These are phyloP conservation scores for Euclidium syriacum DNA, from an alignment of 345 rosid genomes.

Conservation along the genomic window DNA sequence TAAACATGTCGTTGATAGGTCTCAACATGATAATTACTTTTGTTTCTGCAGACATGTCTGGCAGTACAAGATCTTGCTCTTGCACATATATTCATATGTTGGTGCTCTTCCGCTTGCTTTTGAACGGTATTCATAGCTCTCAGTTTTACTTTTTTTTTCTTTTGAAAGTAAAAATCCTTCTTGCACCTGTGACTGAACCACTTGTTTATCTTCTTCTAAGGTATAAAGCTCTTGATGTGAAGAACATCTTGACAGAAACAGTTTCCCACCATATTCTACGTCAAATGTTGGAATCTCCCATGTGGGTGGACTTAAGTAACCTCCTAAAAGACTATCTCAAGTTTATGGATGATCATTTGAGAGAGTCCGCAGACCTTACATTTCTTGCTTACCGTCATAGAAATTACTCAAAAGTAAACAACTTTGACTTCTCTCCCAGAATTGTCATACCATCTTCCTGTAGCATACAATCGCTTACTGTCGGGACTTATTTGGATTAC, in stretches of 20 bases:
- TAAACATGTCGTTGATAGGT: background rate
- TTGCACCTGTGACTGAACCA: conserved; percentile 10
- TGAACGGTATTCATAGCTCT: conserved; percentile 55
- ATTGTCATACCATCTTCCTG: background rate
- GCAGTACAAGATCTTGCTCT: conserved; percentile 85
- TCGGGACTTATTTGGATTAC: conserved; percentile 10
- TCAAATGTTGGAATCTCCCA: conserved; percentile 78
- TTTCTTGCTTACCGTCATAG: conserved; percentile 96
- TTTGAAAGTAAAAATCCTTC: background rate
- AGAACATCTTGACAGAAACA: conserved; percentile 94
- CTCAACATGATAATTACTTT: conserved; percentile 4
- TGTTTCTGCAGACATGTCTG: conserved; percentile 63
- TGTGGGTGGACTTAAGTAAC: conserved; percentile 65
- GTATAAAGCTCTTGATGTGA: conserved; percentile 93
- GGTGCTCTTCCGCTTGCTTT: conserved; percentile 70
- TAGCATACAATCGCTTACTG: background rate
- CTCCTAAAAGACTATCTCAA: conserved; percentile 83
- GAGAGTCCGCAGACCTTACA: conserved; percentile 97
- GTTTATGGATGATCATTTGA: conserved; percentile 97
- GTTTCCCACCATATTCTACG: conserved; percentile 82
- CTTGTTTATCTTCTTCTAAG: conserved; percentile 32
- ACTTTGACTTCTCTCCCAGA: background rate
- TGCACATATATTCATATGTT: conserved; percentile 83
- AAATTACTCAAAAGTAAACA: conserved; percentile 87
- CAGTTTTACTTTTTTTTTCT: background rate